A percentile compares a stretch with the other conserved stretches of the same genome.
These are phyloP conservation scores for Cercophora samala DNA, from an alignment of 495 filamentous ascomycete species.

Conservation along the genomic window DNA sequence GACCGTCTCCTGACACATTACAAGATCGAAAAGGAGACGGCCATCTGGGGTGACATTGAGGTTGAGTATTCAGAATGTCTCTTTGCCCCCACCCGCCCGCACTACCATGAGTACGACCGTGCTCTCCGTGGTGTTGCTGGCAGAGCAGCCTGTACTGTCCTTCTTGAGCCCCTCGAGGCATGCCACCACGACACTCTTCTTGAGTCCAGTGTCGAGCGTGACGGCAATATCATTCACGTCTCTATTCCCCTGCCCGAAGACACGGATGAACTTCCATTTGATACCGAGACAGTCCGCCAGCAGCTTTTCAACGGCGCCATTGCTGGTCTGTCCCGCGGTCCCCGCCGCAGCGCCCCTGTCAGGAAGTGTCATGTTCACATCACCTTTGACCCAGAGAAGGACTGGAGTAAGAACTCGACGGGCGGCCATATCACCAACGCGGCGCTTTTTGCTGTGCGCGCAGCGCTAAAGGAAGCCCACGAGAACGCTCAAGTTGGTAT, in stretches of 20 bases:
- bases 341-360: slow-evolving; percentile 70
- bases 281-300: slow-evolving; percentile 56
- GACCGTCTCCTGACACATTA: slow-evolving; percentile 85
- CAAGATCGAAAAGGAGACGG: slow-evolving; percentile 65
- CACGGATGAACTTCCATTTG: slow-evolving; percentile 48
- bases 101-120: slow-evolving; percentile 67
- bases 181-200: slow-evolving; percentile 35
- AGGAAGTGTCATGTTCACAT: slow-evolving; percentile 66
- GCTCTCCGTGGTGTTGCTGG: slow-evolving; percentile 75
- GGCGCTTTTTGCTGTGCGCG: slow-evolving; percentile 65
- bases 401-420: slow-evolving; percentile 59
- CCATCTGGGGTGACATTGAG: slow-evolving; percentile 86
- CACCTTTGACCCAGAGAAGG: slow-evolving; percentile 59
- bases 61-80: slow-evolving; percentile 90
- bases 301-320: slow-evolving; percentile 73
- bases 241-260: slow-evolving; percentile 37
- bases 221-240: slow-evolving; percentile 62
- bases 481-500: slow-evolving; percentile 53
- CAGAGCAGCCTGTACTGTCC: slow-evolving; percentile 70
- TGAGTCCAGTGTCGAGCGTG: slow-evolving; percentile 38
- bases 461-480: slow-evolving; percentile 58
- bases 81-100: slow-evolving; percentile 48
- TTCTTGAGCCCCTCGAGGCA: slow-evolving; percentile 58
- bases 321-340: slow-evolving; percentile 84
- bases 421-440: slow-evolving; percentile 74